Evolutionary conservation across 441 rosid genomes (phyloP), one percentile per base, ranked within the genome.

Genomic region (Codiaeum variegatum): DNA sequence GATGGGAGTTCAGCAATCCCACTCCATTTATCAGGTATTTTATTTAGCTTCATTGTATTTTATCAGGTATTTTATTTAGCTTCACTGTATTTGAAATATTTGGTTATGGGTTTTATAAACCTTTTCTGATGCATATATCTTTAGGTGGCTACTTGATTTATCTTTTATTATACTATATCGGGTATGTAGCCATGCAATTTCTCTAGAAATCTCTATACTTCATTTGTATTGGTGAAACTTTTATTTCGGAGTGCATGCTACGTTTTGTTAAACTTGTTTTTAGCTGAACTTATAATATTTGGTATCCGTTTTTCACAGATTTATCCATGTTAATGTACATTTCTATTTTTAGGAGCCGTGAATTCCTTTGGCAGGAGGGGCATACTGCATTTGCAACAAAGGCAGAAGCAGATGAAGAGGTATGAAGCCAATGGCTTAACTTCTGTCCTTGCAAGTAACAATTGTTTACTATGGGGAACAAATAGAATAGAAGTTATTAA

Each of bases 1-100:
- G 99, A 74, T 93, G 98, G 99, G 99, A 95, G 76, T 95, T 95
- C 79, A 95, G 97, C 88, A 86, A 95, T 79, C 99, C 99, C 12
- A 93, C 99, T 34, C 99, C 99, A 66, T 95, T 95, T 87, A 95
- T 95, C 83, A 88, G 99, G 99, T 95, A 64, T 59, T 70, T 32
- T 68, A 19, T 38, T 64, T 74, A 12, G 9, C 46, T 32, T 42
- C 13, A 1, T 40, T 9, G n/a, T 58, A 18, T 52, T 64, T 66
- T 87, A 95, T 95, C 83, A 88, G 99, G 99, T 95, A 64, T 59
- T 70, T 32, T 68, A 19, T 38, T 64, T 74, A 12, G 9, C 46
- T 32, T 42, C 13, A 1, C 11, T 9, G n/a, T 58, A 18, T 52
- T 64, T 66, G n/a, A n/a, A n/a, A n/a, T n/a, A n/a, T n/a, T n/a